Percentiles rank a stretch among this genome's conserved stretches.
phyloP scores from a whole-genome alignment of 495 filamentous ascomycete species.

The Penicillium silybi region DNA sequence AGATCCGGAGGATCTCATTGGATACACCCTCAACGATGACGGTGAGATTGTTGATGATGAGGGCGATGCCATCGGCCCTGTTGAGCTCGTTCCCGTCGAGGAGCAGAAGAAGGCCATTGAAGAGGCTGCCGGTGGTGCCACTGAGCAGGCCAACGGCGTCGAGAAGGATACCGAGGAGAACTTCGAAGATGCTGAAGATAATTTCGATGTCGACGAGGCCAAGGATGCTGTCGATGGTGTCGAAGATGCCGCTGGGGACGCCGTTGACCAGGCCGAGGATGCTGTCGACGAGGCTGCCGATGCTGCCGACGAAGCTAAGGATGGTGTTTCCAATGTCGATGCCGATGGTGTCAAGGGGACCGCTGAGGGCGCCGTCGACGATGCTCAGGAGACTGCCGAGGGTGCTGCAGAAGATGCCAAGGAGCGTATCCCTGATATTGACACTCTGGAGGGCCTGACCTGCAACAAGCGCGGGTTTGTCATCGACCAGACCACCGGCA shows the following conservation, averaged over 20 bases:
- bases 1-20: slow-evolving; percentile 57
- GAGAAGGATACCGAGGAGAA: slow-evolving; percentile 29
- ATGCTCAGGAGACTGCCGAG: slow-evolving; percentile 26
- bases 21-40: slow-evolving; percentile 55
- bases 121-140: slow-evolving; percentile 14
- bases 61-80: slow-evolving; percentile 57
- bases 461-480: slow-evolving; percentile 63
- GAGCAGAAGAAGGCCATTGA: slow-evolving; percentile 29
- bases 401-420: slow-evolving; percentile 29
- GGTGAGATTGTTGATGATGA: slow-evolving; percentile 64
- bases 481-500: slow-evolving; percentile 46
- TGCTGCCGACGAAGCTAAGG: slow-evolving; percentile 6
- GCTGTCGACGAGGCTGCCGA: slow-evolving; percentile 16
- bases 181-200: slow-evolving; percentile 35
- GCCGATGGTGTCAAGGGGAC: slow-evolving; percentile 13
- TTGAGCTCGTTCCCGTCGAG: slow-evolving; percentile 46
- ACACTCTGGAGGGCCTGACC: slow-evolving; percentile 56
- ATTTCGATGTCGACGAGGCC: slow-evolving; percentile 16
- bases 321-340: slow-evolving; percentile 14
- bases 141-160: slow-evolving; percentile 7
- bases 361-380: slow-evolving; percentile 28
- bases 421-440: slow-evolving; percentile 49
- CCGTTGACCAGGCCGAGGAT: slow-evolving; percentile 25
- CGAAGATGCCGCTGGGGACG: slow-evolving; percentile 26
- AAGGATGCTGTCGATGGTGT: slow-evolving; percentile 34